A percentile compares a stretch with the other conserved stretches of the same genome.
These are phyloP conservation scores for Solanum pennellii DNA, from an alignment of 257 asterid genomes.

Conservation along the genomic window DNA sequence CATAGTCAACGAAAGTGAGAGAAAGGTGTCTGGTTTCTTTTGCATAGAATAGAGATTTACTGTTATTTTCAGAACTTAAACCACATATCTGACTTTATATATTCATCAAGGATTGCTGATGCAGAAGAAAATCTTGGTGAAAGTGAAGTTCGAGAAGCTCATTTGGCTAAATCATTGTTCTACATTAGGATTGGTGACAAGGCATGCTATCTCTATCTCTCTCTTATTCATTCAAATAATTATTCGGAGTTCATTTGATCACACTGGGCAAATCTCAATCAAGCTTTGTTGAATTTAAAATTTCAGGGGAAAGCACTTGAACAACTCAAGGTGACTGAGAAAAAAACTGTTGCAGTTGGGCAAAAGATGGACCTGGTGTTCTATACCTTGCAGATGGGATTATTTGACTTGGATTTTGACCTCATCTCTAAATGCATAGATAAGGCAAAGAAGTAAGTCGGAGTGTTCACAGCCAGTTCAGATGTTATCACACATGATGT, in stretches of 20 bases:
- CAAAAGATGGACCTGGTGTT: slow-evolving; percentile 98
- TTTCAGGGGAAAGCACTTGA: slow-evolving; percentile 88
- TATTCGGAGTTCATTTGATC: not conserved
- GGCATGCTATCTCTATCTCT: slow-evolving; percentile 19
- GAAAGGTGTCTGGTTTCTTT: not conserved
- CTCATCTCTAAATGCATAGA: slow-evolving; percentile 90
- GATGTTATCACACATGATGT: not conserved
- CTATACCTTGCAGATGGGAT: slow-evolving; percentile 66
- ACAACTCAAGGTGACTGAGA: slow-evolving; percentile 84
- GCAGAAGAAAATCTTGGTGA: slow-evolving; percentile 96
- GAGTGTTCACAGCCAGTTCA: not conserved
- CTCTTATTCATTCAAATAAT: not conserved
- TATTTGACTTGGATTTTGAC: slow-evolving; percentile 87
- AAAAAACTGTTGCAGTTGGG: slow-evolving; percentile 96
- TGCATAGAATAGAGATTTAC: not conserved
- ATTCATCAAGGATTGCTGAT: slow-evolving; percentile 63
- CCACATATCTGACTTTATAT: not conserved
- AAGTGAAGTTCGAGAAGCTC: slow-evolving; percentile 96
- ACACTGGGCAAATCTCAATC: not conserved
- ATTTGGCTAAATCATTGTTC: slow-evolving; percentile 75
- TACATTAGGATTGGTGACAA: slow-evolving; percentile 66
- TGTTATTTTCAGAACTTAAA: not conserved
- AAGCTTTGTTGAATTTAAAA: not conserved
- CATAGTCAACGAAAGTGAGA: not conserved
- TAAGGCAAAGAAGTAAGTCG: slow-evolving; percentile 76